Conservation (phyloP, 225 moss, liverwort and hornwort genomes). For the Takakia lepidozioides region DNA sequence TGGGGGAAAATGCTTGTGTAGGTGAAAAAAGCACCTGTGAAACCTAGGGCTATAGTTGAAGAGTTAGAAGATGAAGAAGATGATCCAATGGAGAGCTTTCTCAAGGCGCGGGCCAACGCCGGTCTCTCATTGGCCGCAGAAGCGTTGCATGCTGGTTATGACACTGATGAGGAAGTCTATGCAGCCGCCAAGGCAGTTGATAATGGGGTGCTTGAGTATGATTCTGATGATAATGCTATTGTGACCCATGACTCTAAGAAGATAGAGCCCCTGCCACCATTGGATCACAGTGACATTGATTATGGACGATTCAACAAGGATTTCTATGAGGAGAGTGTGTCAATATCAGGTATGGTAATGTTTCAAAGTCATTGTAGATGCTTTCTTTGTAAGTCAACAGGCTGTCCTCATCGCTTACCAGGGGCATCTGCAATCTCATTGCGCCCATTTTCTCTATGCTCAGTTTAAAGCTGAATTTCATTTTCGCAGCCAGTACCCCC, state of each 20-base stretch:
- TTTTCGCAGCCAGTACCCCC: no score
- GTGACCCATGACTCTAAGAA: constrained; percentile 80
- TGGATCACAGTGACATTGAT: constrained; percentile 81
- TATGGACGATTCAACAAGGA: constrained; percentile 73
- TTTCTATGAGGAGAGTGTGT: constrained; percentile 66
- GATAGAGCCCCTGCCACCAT: constrained; percentile 68
- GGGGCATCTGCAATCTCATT: background rate
- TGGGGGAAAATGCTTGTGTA: constrained; percentile 12
- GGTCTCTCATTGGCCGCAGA: constrained; percentile 95
- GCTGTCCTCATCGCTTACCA: no score
- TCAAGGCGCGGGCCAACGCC: constrained; percentile 79
- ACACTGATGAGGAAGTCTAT: constrained; percentile 97
- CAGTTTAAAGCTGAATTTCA: no score
- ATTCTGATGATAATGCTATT: constrained; percentile 97
- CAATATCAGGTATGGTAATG: constrained; percentile 48
- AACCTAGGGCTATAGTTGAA: constrained; percentile 56
- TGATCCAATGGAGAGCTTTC: constrained; percentile 95
- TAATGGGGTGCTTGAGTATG: constrained; percentile 82
- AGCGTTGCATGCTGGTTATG: constrained; percentile 88
- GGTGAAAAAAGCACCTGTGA: constrained; percentile 78
- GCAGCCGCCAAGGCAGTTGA: constrained; percentile 99
- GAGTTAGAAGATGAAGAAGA: constrained; percentile 82
- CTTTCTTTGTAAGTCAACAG: background rate
- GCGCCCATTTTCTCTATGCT: no score
- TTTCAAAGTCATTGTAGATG: no score